Evolutionary conservation across 129 eudicot genomes (phyloP), one percentile per base, ranked within the genome.

Genomic region (Ambrosia artemisiifolia): DNA sequence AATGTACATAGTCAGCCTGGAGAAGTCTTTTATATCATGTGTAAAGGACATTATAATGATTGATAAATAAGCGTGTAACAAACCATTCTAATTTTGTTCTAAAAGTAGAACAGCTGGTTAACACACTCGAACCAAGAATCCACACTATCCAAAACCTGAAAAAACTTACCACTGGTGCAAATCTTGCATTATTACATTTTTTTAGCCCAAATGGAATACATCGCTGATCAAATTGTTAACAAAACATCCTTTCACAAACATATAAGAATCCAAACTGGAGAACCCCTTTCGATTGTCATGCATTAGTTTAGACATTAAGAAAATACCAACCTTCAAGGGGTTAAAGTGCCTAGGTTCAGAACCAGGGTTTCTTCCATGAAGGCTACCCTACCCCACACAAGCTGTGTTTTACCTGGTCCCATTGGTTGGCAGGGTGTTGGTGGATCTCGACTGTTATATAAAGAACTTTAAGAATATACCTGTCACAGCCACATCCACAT

Each of bases 291-390:
- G 42, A 5, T 65, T 50, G 49, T 63, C 38, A 24, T 16, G 42
- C 19, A 20, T 18, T 38, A 24, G 12, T 53, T 20, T 36, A 6
- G 14, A 64, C 30, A 53, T 24, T 46, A 35, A 38, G 12, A 49
- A 66, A 16, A 66, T 75, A 75, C 79, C 79, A 38, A 38, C 43
- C 43, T 38, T 38, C 43, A n/a, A n/a, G n/a, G n/a, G n/a, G n/a
- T n/a, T n/a, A 38, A 38, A 38, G 43, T 9, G 43, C 43, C 43
- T 38, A 38, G 43, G 43, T 38, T 38, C 43, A 38, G 43, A 38
- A 38, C 43, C 43, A 38, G 43, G 43, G 43, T 38, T 38, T 38
- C 43, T 38, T 38, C 43, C 9, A 5, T 38, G 43, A 38, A 38
- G 43, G 43, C 43, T 9, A 38, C n/a, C 43, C 43, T 38, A 38